Percentiles rank a stretch among this genome's conserved stretches.
Evolutionary conservation across 495 filamentous ascomycete species (phyloP).

Genomic region (Penicilliopsis zonata): DNA sequence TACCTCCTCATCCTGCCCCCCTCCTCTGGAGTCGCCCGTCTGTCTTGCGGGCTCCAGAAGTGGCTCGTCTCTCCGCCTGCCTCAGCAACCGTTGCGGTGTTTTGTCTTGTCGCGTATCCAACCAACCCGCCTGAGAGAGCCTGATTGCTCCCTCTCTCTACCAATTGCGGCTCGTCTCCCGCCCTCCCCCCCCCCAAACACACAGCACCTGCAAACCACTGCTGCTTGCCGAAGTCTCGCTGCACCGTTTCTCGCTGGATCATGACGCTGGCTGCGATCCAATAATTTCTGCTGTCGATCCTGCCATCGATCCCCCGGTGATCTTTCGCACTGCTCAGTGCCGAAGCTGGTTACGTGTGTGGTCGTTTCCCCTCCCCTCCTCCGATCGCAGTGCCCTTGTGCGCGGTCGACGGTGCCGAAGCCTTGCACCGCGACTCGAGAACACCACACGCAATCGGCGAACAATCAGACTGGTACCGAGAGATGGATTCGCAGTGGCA

Average conservation of each 20-base stretch:
- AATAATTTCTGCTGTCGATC: conserved; percentile 12
- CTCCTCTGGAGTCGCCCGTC: not conserved
- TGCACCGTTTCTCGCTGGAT: conserved; percentile 6
- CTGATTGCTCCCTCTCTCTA: conserved; percentile 1
- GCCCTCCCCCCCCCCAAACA: conserved; percentile 2
- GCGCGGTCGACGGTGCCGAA: conserved; percentile 16
- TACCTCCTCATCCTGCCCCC: too few relatives aligned
- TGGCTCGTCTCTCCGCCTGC: not conserved
- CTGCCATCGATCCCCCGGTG: conserved; percentile 15
- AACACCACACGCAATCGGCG: conserved; percentile 1
- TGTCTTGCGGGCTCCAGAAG: not conserved
- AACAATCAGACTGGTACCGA: conserved; percentile 2
- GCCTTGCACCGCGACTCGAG: conserved; percentile 6
- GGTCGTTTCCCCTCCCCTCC: conserved; percentile 16
- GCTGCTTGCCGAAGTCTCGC: not conserved
- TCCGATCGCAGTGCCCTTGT: conserved; percentile 25
- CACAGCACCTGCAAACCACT: not conserved
- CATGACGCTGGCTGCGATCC: conserved; percentile 17
- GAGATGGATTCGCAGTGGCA: conserved; percentile 44
- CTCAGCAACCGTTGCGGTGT: not conserved
- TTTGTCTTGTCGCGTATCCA: too few relatives aligned
- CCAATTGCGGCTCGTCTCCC: conserved; percentile 10
- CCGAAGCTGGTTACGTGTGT: conserved; percentile 21
- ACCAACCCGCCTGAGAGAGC: too few relatives aligned
- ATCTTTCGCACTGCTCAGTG: conserved; percentile 16